phyloP scores from a whole-genome alignment of 1,284 basidiomycete genomes.

The Golubevia pallescens region DNA sequence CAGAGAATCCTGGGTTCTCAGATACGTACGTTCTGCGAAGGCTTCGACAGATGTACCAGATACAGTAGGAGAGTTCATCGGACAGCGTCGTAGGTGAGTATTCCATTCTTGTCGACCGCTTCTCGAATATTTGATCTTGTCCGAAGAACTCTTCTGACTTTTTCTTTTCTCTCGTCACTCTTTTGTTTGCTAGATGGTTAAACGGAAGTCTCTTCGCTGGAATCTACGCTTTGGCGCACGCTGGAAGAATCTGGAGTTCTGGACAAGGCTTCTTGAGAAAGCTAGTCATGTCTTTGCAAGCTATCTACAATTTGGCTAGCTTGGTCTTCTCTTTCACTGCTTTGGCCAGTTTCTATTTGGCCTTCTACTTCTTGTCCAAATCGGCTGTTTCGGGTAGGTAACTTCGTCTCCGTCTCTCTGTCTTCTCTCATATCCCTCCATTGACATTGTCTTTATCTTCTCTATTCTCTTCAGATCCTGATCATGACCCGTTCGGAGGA shows the following conservation, averaged over 20 bases:
- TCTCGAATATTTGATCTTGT: no score
- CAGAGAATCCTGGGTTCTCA: conserved; percentile 70
- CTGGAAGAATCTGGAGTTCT: conserved; percentile 85
- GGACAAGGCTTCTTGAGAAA: conserved; percentile 86
- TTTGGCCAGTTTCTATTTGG: conserved; percentile 80
- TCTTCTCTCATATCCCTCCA: no score
- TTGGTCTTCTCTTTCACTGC: conserved; percentile 83
- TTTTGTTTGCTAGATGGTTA: conserved; percentile 69
- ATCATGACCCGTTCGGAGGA: conserved; percentile 76
- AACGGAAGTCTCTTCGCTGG: conserved; percentile 87
- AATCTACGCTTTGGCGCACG: conserved; percentile 82
- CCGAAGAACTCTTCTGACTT: no score
- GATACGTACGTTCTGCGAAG: conserved; percentile 89
- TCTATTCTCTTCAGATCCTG: no score
- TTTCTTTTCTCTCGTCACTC: neutral
- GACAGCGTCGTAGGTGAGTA: conserved; percentile 71
- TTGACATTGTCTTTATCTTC: no score
- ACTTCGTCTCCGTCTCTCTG: neutral
- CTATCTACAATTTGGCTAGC: conserved; percentile 28
- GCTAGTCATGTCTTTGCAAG: conserved; percentile 76
- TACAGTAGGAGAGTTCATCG: conserved; percentile 83
- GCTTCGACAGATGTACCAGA: conserved; percentile 85
- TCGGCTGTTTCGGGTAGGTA: conserved; percentile 64
- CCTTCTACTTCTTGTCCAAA: conserved; percentile 76
- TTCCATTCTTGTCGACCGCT: no score